Conservation (phyloP, 2,329 filamentous ascomycete genomes). For the Fusarium sp. region DNA sequence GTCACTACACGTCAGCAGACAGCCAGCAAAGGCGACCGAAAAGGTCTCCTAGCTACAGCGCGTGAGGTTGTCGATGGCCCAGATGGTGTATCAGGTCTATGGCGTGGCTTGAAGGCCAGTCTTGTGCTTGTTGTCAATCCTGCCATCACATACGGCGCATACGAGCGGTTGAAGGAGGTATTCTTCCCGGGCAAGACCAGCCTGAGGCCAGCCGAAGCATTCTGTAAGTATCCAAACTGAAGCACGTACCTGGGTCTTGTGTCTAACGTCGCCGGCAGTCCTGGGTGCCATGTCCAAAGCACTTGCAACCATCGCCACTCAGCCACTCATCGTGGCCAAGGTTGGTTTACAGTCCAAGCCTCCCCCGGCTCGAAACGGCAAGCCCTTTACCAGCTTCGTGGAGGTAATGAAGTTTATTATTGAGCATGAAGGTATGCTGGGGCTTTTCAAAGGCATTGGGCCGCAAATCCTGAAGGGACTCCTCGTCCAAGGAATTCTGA, state of each 20-base stretch:
- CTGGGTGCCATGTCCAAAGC: constrained; percentile 94
- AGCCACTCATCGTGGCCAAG: constrained; percentile 97
- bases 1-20: constrained; percentile 98
- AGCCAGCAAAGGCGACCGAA: constrained; percentile 85
- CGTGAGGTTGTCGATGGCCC: constrained; percentile 91
- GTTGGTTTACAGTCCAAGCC: constrained; percentile 96
- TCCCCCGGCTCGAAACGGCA: constrained; percentile 85
- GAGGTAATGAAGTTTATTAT: constrained; percentile 97
- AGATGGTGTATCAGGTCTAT: constrained; percentile 89
- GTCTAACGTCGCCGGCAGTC: constrained; percentile 65
- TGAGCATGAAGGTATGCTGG: constrained; percentile 84
- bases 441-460: constrained; percentile 97
- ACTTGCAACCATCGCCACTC: constrained; percentile 90
- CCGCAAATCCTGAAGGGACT: constrained; percentile 95
- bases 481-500: constrained; percentile 93
- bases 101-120: constrained; percentile 96
- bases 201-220: constrained; percentile 88
- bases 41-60: constrained; percentile 88
- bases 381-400: constrained; percentile 91
- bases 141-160: constrained; percentile 97
- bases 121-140: constrained; percentile 96
- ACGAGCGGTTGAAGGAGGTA: constrained; percentile 85
- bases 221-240: constrained; percentile 73
- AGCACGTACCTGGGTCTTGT: not conserved
- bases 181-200: constrained; percentile 84